Base-by-base conservation (phyloP, 768 basidiomycete species). In the Rhizopogon roseolus region DNA sequence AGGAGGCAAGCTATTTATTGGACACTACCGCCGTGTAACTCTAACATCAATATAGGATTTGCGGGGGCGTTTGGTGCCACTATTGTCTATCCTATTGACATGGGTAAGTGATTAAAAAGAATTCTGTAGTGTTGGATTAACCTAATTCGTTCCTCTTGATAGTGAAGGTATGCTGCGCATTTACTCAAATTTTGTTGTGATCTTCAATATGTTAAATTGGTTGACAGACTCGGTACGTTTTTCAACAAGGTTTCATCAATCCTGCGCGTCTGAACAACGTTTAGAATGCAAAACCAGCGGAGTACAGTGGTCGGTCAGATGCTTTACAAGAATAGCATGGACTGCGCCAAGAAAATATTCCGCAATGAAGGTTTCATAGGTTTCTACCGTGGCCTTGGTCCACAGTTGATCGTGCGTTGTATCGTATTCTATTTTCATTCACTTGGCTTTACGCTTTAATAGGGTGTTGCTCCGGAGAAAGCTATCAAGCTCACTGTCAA, bases 401-500 rank as follows among this genome's bases (percentile, higher is more conserved):
- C 97, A 38, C 97, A 99, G 63, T 79, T 99, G 43, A 79, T 98
- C 60, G 96, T 92, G 64, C 61, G 79, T 59, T 44, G 5, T 28
- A 22, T 27, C 45, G 13, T 38, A 44, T 6, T 14, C 29, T 28
- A 16, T 16, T 40, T 10, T n/a, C 36, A 54, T 19, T 37, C 7
- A 28, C 25, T 54, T 63, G 16, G 67, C 28, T 39, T 54, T 17
- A 49, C 41, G 27, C 34, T 44, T 10, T 14, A 22, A 50, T 45
- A 95, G 93, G 93, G 93, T 56, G 92, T 97, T 46, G 93, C 93
- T 34, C 93, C 93, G 10, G 93, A 97, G 71, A 97, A 97, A 75
- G 97, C 97, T 10, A 97, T 99, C 71, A 99, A 99, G 69, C 73
- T 99, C 56, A 97, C 97, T 2, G 88, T 99, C 45, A 98, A 98